These are phyloP conservation scores for Neoboletus subvelutipes DNA, from an alignment of 768 basidiomycete species.

Conservation along the genomic window DNA sequence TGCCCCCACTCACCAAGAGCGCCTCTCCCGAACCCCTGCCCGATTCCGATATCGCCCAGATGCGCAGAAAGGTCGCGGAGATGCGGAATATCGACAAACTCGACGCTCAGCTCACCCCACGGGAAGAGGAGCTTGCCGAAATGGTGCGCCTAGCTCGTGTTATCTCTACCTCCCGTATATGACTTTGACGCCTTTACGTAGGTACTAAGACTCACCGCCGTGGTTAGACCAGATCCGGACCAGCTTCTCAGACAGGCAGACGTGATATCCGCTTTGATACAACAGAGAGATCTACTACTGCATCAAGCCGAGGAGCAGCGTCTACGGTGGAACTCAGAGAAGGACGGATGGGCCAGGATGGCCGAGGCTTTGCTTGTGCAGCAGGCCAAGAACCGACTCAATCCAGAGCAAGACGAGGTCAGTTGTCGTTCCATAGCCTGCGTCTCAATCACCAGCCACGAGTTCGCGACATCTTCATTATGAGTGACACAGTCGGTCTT, in stretches of 20 bases:
- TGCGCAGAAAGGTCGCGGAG: slow-evolving; percentile 47
- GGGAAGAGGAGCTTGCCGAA: slow-evolving; percentile 53
- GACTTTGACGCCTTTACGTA: slow-evolving; percentile 25
- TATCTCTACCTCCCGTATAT: slow-evolving; percentile 9
- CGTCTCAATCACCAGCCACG: background rate
- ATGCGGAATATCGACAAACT: slow-evolving; percentile 37
- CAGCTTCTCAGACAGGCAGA: slow-evolving; percentile 60
- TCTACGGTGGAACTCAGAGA: slow-evolving; percentile 61
- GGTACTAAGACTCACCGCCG: slow-evolving; percentile 49
- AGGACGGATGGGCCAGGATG: slow-evolving; percentile 61
- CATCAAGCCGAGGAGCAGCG: slow-evolving; percentile 55
- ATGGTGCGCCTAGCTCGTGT: slow-evolving; percentile 48
- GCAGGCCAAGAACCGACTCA: slow-evolving; percentile 41
- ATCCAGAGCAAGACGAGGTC: slow-evolving; percentile 45
- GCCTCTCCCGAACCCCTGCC: slow-evolving; percentile 41
- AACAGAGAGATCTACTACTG: slow-evolving; percentile 59
- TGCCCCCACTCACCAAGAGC: slow-evolving; percentile 21
- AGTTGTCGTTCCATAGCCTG: slow-evolving; percentile 13
- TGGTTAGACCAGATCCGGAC: slow-evolving; percentile 41
- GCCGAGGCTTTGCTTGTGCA: slow-evolving; percentile 63
- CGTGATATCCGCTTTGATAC: slow-evolving; percentile 52
- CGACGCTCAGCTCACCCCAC: slow-evolving; percentile 24
- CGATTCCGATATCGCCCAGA: slow-evolving; percentile 46
- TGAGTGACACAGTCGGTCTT: background rate
- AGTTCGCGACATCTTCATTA: background rate